Base-by-base conservation (phyloP, 441 rosid species). In the Flueggea neowawraea region DNA sequence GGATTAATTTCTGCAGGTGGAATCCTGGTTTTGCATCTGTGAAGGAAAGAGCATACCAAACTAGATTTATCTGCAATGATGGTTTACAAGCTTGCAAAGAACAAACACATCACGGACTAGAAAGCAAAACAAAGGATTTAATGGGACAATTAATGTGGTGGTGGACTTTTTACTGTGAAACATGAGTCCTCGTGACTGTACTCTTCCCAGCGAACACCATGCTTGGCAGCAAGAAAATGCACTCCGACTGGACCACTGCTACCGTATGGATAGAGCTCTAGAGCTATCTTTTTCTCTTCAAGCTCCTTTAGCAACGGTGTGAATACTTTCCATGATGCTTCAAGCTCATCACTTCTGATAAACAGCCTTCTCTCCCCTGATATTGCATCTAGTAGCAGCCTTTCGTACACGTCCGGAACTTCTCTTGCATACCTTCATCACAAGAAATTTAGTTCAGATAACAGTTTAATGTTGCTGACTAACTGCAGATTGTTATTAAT, bases 241-340 rank as follows among this genome's bases (percentile, higher is more conserved):
- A 85, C 92, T 58, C 97, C 95, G 31, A 85, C 90, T 0, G 96
- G 97, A 53, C 98, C 98, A 69, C 93, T 73, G 76, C 98, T 93
- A 6, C 98, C 98, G 33, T 87, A 83, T 3, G 95, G 96, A 59
- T 90, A 90, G 33, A 88, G 85, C 75, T 93, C 98, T 2, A 93
- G 98, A 11, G 56, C 78, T 16, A 85, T 84, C 75, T 77, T 93
- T 81, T 71, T 87, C 43, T 71, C 75, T 61, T 90, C 93, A 0
- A 93, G 85, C 58, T 90, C 91, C 75, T 80, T 85, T 67, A 93
- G 70, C 67, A 80, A 63, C 33, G 97, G 98, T 13, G 96, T 87
- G 67, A 94, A 94, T 36, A 94, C 61, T 60, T 79, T 67, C 97
- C 98, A 90, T 8, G 96, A 95, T 60, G 98, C 96, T 69, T 90